A percentile compares a stretch with the other conserved stretches of the same genome.
Conservation (phyloP, 2,329 filamentous ascomycete species). For the Aspergillus oerlinghausenensis region DNA sequence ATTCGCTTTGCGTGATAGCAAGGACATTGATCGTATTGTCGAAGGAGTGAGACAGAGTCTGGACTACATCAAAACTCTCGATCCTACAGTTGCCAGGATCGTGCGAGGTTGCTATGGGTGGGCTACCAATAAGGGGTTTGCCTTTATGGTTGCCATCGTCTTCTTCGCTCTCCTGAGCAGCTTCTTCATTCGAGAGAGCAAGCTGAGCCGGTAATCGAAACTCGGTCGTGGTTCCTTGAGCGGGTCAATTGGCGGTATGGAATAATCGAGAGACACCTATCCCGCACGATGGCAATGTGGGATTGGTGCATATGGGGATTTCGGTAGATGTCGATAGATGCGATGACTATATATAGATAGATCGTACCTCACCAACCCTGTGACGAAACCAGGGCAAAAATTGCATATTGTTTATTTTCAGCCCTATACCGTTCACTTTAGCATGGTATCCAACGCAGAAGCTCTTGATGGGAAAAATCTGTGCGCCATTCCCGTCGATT, state of each 20-base stretch:
- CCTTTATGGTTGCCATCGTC: constrained; percentile 48
- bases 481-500: background rate
- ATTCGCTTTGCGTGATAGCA: constrained; percentile 50
- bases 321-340: background rate
- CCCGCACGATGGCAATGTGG: background rate
- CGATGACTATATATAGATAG: background rate
- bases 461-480: background rate
- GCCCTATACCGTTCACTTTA: background rate
- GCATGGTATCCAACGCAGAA: background rate
- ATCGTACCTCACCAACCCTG: background rate
- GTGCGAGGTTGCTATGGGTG: constrained; percentile 65
- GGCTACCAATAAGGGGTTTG: constrained; percentile 50
- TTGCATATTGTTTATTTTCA: background rate
- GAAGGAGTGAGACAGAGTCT: constrained; percentile 65
- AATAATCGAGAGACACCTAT: background rate
- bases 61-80: constrained; percentile 62
- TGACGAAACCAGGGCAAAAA: background rate
- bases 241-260: background rate
- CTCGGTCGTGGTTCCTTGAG: background rate
- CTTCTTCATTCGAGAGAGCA: constrained; percentile 56
- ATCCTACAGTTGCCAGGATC: constrained; percentile 54
- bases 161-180: constrained; percentile 43
- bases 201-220: constrained; percentile 37
- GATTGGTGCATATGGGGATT: background rate
- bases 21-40: constrained; percentile 62